phyloP scores from a whole-genome alignment of 2,329 filamentous ascomycete species.

The Rhynchosporium secalis region DNA sequence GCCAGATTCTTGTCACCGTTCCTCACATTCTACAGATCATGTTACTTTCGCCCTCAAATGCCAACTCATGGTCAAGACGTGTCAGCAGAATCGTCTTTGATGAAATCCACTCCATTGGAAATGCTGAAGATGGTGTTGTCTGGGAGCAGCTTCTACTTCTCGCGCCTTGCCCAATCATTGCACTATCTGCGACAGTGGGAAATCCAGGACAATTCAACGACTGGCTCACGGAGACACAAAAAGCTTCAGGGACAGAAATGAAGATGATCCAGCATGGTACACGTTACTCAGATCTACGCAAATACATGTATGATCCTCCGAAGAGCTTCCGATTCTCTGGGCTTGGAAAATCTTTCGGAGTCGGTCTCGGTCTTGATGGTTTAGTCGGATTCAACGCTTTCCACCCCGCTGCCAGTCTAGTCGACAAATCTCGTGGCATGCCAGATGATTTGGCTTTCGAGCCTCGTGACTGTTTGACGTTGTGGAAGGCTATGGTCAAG shows the following conservation, averaged over 20 bases:
- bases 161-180: slow-evolving; percentile 75
- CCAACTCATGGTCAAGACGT: slow-evolving; percentile 64
- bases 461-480: slow-evolving; percentile 65
- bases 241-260: slow-evolving; percentile 60
- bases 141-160: slow-evolving; percentile 78
- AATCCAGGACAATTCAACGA: slow-evolving; percentile 69
- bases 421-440: slow-evolving; percentile 61
- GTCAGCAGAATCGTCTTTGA: slow-evolving; percentile 80
- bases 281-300: slow-evolving; percentile 76
- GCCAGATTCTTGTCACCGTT: slow-evolving; percentile 75
- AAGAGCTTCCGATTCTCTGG: slow-evolving; percentile 42
- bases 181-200: slow-evolving; percentile 76
- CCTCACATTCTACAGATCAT: slow-evolving; percentile 79
- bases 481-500: slow-evolving; percentile 66
- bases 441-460: slow-evolving; percentile 70
- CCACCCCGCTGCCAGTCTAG: slow-evolving; percentile 65
- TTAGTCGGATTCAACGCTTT: slow-evolving; percentile 43
- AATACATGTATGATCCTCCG: slow-evolving; percentile 64
- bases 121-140: slow-evolving; percentile 72
- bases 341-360: slow-evolving; percentile 40
- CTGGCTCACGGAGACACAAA: slow-evolving; percentile 68
- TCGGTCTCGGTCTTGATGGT: slow-evolving; percentile 48
- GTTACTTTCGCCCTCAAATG: slow-evolving; percentile 66
- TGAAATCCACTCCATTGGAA: slow-evolving; percentile 78
- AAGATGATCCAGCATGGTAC: slow-evolving; percentile 68